These are phyloP conservation scores for Spinellus fusiger DNA, from an alignment of 192 early-diverging fungal species.

Conservation along the genomic window DNA sequence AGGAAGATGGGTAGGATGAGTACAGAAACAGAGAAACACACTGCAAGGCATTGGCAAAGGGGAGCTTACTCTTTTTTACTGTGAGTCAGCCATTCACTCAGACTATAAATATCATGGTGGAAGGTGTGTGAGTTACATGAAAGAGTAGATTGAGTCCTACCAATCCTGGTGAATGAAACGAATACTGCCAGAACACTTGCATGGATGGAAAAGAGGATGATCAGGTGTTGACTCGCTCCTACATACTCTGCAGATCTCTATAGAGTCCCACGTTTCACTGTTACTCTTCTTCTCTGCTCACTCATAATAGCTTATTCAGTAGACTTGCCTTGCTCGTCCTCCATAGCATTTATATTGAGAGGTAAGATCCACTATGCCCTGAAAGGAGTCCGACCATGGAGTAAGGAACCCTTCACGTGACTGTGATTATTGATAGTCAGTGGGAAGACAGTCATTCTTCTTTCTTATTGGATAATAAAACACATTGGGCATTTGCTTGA, in stretches of 20 bases:
- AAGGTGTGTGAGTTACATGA: background rate
- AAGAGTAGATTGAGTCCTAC: slow-evolving; percentile 29
- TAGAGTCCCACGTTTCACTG: background rate
- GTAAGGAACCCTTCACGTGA: background rate
- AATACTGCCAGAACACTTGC: slow-evolving; percentile 95
- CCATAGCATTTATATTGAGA: slow-evolving; percentile 7
- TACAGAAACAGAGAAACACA: background rate
- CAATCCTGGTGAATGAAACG: slow-evolving; percentile 92
- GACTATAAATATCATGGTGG: slow-evolving; percentile 29
- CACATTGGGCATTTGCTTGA: no score
- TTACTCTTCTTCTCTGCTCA: no score
- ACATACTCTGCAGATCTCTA: slow-evolving; percentile 79
- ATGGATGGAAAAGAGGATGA: slow-evolving; percentile 88
- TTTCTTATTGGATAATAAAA: no score
- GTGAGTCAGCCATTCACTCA: slow-evolving; percentile 80
- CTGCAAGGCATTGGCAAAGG: background rate
- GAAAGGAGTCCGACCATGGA: background rate
- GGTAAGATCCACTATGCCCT: background rate
- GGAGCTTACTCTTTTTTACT: slow-evolving; percentile 63
- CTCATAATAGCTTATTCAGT: background rate
- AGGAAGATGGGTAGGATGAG: background rate
- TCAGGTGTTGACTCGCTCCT: slow-evolving; percentile 67
- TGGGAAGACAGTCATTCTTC: no score
- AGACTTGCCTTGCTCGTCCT: slow-evolving; percentile 13
- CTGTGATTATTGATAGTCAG: no score